Evolutionary conservation across 345 rosid genomes (phyloP), one percentile per base, ranked within the genome.

Genomic region (Eucalyptus melliodora): DNA sequence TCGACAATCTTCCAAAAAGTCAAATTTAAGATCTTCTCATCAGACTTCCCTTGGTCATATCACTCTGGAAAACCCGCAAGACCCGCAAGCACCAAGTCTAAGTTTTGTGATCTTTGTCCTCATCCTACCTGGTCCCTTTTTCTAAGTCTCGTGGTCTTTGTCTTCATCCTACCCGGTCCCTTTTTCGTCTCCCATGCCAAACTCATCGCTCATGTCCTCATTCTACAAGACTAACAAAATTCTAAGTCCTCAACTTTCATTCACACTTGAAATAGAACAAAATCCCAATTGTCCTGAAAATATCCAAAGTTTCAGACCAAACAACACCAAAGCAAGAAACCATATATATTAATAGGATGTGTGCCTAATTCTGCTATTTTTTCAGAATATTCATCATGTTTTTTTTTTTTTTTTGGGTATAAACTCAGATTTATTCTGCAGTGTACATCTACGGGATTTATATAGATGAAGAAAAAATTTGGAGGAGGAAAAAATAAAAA

Each of bases 101-200:
- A 2, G n/a, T 59, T 3, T 59, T 4, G 65, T 9, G n/a, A 1
- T 59, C n/a, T 10, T 4, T 59, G 14, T 59, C n/a, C 65, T 59
- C 65, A 26, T 24, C 6, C 65, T 2, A 59, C 30, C 65, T 59
- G 55, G 21, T 51, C 55, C 55, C 55, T 51, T 51, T 51, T 51
- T 51, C 65, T 27, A 59, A 59, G 67, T 59, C 67, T 59, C 1
- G 67, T 1, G n/a, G 16, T 26, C 67, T 26, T 59, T 59, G 67
- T 26, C 67, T 1, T 59, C 67, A 26, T 26, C n/a, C n/a, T 26
- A 26, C 67, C 14, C 0, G 0, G 0, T 59, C n/a, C 67, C n/a
- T 59, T 55, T 55, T 55, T 55, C 60, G 5, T 55, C 60, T 55
- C 27, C 24, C 26, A 55, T 55, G 60, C 26, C 27, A 21, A 55